phyloP scores from a whole-genome alignment of 1,139 yeast species.

The Suhomyces yuchorum region DNA sequence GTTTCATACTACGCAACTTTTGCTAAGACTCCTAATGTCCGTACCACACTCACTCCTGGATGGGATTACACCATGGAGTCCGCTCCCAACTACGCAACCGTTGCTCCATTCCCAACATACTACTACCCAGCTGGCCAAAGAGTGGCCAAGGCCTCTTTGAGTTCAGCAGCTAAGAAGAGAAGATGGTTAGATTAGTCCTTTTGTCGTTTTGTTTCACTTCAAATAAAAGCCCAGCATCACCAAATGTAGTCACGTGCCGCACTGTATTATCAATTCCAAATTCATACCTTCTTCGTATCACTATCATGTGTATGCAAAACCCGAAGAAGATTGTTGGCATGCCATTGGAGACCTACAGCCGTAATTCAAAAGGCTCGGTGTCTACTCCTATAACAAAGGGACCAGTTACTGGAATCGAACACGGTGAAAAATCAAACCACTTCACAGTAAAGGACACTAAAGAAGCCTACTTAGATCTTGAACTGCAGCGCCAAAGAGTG shows the following conservation, averaged over 20 bases:
- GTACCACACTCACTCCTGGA: slow-evolving; percentile 76
- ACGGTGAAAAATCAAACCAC: not conserved
- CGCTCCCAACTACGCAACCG: slow-evolving; percentile 63
- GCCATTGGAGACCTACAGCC: not conserved
- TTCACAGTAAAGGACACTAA: not conserved
- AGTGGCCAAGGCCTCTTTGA: slow-evolving; percentile 42
- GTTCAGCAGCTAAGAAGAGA: slow-evolving; percentile 37
- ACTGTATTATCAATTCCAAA: not conserved
- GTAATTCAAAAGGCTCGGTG: not conserved
- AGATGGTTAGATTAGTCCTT: slow-evolving; percentile 36
- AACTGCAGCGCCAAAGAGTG: not conserved
- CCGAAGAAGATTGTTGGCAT: not conserved
- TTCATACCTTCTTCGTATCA: not conserved
- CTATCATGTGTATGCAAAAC: not conserved
- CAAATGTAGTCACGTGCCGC: not conserved
- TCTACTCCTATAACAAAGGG: not conserved
- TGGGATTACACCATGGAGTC: slow-evolving; percentile 77
- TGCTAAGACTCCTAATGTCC: slow-evolving; percentile 44
- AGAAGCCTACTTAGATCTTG: not conserved
- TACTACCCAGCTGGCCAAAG: slow-evolving; percentile 45
- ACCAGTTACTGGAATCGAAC: not conserved
- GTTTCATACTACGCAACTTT: slow-evolving; percentile 55
- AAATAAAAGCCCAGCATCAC: not conserved
- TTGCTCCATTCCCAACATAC: slow-evolving; percentile 65
- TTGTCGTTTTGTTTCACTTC: not conserved